Conservation (phyloP, 768 basidiomycete genomes). For the Suillus alpinus region DNA sequence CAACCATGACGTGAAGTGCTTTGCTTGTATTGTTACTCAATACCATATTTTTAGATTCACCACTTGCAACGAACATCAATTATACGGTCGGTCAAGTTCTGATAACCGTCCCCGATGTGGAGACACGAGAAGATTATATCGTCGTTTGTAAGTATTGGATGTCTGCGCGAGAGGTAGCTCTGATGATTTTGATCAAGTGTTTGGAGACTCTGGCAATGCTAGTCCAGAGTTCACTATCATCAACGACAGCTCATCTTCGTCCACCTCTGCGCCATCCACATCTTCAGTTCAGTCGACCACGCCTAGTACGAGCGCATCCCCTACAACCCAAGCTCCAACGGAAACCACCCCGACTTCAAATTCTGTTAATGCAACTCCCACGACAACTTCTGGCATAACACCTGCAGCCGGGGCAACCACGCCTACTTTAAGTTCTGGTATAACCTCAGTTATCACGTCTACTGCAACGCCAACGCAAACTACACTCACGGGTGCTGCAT, state of each 20-base stretch:
- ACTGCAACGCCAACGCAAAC: conserved; percentile 14
- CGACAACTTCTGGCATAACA: conserved; percentile 1
- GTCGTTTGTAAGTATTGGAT: conserved; percentile 32
- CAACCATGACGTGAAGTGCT: background rate
- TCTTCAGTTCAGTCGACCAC: background rate
- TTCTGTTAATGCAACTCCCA: background rate
- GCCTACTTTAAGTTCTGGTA: background rate
- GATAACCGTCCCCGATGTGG: conserved; percentile 35
- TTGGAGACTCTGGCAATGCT: conserved; percentile 41
- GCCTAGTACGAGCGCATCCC: conserved; percentile 5
- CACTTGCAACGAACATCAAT: conserved; percentile 33
- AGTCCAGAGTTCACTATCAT: conserved; percentile 41
- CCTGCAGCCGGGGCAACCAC: background rate
- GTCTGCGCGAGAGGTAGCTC: background rate
- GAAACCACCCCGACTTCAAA: background rate
- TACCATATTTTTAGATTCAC: conserved; percentile 21
- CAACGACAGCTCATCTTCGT: conserved; percentile 53
- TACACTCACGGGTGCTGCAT: conserved; percentile 16
- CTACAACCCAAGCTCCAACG: background rate
- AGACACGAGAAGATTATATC: conserved; percentile 31
- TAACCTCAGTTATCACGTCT: conserved; percentile 10
- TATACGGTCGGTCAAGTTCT: conserved; percentile 30
- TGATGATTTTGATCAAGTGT: conserved; percentile 20
- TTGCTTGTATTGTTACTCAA: conserved; percentile 13
- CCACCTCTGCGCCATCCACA: conserved; percentile 20